Evolutionary conservation across 192 early-diverging fungal genomes (phyloP).

Genomic region (Radiomyces spectabilis): DNA sequence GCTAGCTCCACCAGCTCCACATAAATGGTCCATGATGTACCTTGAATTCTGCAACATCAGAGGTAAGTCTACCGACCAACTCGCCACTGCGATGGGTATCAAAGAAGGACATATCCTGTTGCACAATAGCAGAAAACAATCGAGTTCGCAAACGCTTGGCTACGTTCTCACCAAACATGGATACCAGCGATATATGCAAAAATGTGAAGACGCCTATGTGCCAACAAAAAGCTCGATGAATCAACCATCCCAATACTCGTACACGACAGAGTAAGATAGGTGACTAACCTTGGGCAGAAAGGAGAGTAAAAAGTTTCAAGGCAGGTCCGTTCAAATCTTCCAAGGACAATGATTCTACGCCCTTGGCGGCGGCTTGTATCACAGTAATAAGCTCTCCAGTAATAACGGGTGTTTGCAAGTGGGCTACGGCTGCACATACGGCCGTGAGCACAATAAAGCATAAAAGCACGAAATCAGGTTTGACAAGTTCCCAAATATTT

Average conservation of each 20-base stretch:
- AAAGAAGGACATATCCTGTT: conserved; percentile 57
- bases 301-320: conserved; percentile 41
- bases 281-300: conserved; percentile 41
- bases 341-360: conserved; percentile 11
- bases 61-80: conserved; percentile 41
- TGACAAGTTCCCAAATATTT: conserved; percentile 38
- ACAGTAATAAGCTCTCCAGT: conserved; percentile 54
- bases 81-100: conserved; percentile 45
- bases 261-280: not conserved
- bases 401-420: conserved; percentile 44
- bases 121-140: conserved; percentile 42
- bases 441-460: conserved; percentile 45
- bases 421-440: conserved; percentile 46
- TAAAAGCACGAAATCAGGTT: conserved; percentile 46
- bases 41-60: conserved; percentile 55
- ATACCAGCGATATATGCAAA: conserved; percentile 54
- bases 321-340: conserved; percentile 35
- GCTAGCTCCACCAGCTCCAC: not conserved
- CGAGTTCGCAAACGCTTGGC: conserved; percentile 39
- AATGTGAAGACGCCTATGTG: conserved; percentile 37
- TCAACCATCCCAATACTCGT: not conserved
- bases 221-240: not conserved
- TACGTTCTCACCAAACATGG: conserved; percentile 53
- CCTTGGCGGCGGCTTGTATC: conserved; percentile 31
- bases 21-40: conserved; percentile 7